These are phyloP conservation scores for Marchantia polymorpha DNA, from an alignment of 225 moss, liverwort and hornwort species.

Conservation along the genomic window DNA sequence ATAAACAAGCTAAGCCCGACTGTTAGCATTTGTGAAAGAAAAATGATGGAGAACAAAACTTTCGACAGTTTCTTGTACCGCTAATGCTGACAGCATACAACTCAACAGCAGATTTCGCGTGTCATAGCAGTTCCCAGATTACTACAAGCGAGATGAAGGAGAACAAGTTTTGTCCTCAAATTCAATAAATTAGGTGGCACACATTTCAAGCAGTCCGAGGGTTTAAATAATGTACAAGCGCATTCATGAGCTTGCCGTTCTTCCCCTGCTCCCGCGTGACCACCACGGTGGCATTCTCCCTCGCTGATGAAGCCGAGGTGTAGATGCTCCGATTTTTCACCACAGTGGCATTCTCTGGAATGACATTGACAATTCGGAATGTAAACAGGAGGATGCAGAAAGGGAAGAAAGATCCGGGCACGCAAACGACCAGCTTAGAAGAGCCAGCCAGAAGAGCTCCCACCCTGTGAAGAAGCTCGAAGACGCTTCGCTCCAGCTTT, in stretches of 20 bases:
- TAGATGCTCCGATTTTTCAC: background rate
- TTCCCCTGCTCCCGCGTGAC: conserved; percentile 92
- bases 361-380: conserved; percentile 58
- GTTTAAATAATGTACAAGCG: conserved; percentile 52
- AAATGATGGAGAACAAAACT: background rate
- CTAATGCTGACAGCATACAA: background rate
- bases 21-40: background rate
- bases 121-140: background rate
- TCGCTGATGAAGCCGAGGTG: background rate
- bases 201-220: background rate
- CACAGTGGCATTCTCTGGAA: background rate
- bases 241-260: conserved; percentile 86
- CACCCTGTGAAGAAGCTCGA: background rate
- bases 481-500: background rate
- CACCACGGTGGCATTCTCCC: conserved; percentile 51
- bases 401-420: conserved; percentile 58
- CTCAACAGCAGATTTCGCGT: background rate
- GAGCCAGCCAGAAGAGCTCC: conserved; percentile 45
- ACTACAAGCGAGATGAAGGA: background rate
- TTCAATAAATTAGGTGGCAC: too few relatives aligned
- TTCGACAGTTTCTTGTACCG: background rate
- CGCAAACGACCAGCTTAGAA: conserved; percentile 51
- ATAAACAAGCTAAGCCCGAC: background rate
- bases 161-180: too few relatives aligned
- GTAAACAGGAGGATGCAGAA: conserved; percentile 71